Base-by-base conservation (phyloP, 2,329 filamentous ascomycete genomes). In the Cladosporium halotolerans region DNA sequence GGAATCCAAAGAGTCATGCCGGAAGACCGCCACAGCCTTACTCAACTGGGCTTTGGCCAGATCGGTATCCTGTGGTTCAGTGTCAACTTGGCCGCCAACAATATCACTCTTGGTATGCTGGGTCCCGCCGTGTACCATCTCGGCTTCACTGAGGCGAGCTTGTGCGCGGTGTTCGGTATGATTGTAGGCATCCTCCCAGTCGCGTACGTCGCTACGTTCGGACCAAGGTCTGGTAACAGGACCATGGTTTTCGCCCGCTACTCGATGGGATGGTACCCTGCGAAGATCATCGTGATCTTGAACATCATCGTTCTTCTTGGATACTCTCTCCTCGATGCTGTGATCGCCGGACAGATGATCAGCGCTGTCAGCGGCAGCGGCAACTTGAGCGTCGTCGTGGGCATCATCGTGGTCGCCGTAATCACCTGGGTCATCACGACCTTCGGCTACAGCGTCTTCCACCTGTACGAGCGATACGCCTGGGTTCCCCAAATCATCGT, bases 371-470 rank as follows among this genome's bases (percentile, higher is more conserved):
- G 80, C 10, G 68, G 72, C 1, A 75, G 77, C 55, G 77, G 74
- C n/a, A 76, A 71, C 56, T 75, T 86, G 68, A 81, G 79, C 2
- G 77, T 86, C 16, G 76, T 80, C 33, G 84, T 86, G 1, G 84
- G 84, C 60, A 86, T 88, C 58, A 73, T 87, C 39, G 79, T 86
- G 43, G 78, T 82, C 10, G 80, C 81, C 1, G 60, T 85, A 19
- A 78, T 86, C 34, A 79, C 79, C 31, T 85, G 81, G 79, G 70
- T 75, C 2, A 76, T 88, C 40, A 83, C 82, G 1, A 83, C 81
- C 0, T 86, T 87, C 63, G 85, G 84, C 0, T 86, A 87, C 63
- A 77, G 76, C 51, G 71, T 82, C 42, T 86, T 88, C 65, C 84
- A 88, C 62, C 74, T 78, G 51, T 88, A 86, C 65, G 83, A 87